Base-by-base conservation (phyloP, 441 rosid genomes). In the Breynia disticha region DNA sequence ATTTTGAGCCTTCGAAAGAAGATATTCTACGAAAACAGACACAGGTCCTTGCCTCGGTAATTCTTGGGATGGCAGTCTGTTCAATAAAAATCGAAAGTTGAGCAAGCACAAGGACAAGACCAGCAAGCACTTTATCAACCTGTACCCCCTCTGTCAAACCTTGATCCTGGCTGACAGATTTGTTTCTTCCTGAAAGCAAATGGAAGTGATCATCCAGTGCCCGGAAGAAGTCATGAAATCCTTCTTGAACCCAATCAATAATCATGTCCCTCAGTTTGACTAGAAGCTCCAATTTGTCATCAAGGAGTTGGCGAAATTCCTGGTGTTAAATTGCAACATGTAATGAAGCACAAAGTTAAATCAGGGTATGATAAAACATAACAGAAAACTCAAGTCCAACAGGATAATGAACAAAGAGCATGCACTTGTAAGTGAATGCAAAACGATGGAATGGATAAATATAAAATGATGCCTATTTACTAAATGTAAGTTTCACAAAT, bases 151-250 rank as follows among this genome's bases (percentile, higher is more conserved):
- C 90, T 16, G 67, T 46, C 51, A 57, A 56, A 69, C 74, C 71
- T 53, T 73, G 74, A 61, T 74, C 82, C 57, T 69, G 74, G 67
- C 70, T 54, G 54, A 64, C 65, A 49, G 62, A 66, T 57, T 61
- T 80, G 62, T 76, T 85, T 77, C 71, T 87, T 54, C 93, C 93
- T 41, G 97, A 94, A 48, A 89, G 87, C 55, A 69, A 48, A 47
- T 79, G 77, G 70, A 94, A 83, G 54, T 53, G 72, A 59, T 68
- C 71, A 64, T 87, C 78, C 67, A 94, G 81, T 61, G 77, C 72
- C 78, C 71, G 72, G 60, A 94, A 89, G 75, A 94, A 94, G 61
- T 76, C 78, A 65, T 94, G 94, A 76, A 89, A 94, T 59, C 97
- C 99, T 74, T 82, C 93, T 83, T 82, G 96, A 67, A 89, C 81